Evolutionary conservation across 1,284 basidiomycete species (phyloP), one percentile per base, ranked within the genome.

Genomic region (Naganishia liquefaciens): DNA sequence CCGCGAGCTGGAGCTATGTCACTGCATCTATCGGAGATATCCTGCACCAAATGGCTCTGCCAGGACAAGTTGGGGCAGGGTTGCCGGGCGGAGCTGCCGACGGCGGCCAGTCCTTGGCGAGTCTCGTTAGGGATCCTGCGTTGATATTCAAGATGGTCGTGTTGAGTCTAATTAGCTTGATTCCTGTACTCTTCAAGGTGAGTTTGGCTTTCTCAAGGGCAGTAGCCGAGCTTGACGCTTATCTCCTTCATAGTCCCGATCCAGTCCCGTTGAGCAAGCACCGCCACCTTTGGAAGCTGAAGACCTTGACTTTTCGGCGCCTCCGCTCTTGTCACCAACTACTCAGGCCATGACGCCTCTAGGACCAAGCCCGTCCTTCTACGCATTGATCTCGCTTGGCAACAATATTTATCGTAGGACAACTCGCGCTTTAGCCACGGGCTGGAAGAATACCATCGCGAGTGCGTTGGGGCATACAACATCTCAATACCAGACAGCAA

Each of bases 1-100:
- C 89, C 85, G 64, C 91, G 86, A 73, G 91, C 86, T 77, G 93
- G 92, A 76, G 73, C 19, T 79, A 79, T 65, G 77, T 78, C 37
- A 78, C 77, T 30, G 78, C 78, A 1, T 76, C 74, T 4, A 73
- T 67, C 33, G 60, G 66, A 55, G 54, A 55, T 23, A 65, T 63
- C 25, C 25, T 66, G 23, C 43, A 33, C 7, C 57, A 66, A 27
- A 47, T 66, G 43, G 64, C 58, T 2, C 17, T 65, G 42, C 64
- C 64, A 7, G 54, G 39, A 21, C 47, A 57, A 2, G n/a, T 39
- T 17, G 57, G 42, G 21, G 47, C 51, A 15, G 64, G 64, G 2
- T 23, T 60, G 30, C 46, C 47, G n/a, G 57, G 46, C 30, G 17
- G 49, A 17, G 25, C 57, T 6, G 55, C 60, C 42, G 33, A 43